Evolutionary conservation across 2,329 filamentous ascomycete genomes (phyloP), one percentile per base, ranked within the genome.

Genomic region (Alternaria brassicicola): DNA sequence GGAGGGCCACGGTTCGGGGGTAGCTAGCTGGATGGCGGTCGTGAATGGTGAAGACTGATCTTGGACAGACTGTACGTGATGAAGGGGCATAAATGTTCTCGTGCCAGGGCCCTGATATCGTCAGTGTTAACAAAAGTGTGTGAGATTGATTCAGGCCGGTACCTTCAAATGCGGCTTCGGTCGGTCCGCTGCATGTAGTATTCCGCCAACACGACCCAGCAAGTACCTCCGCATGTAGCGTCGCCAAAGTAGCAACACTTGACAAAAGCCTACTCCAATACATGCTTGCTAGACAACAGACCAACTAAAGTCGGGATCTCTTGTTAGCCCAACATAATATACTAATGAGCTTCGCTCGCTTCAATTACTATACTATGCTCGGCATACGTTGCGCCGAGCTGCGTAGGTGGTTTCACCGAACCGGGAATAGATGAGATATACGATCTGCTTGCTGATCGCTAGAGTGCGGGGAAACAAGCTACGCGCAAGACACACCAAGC

Each of bases 31-130:
- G 46, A 25, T 61, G 52, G 2, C 35, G 21, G 71, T 45, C 78
- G 4, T 65, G 66, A 1, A 76, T 68, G 3, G 76, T 77, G 4
- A 83, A 76, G 19, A 82, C 76, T 15, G 73, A 78, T 41, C 72
- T 72, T 1, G 86, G 86, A 3, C 70, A 66, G 3, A 86, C 79
- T 4, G 72, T 83, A 33, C 86, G 78, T 2, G 83, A 83, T 6
- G 76, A 54, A 0, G 86, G 85, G 1, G 86, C 82, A 63, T 82
- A 86, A 47, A 85, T 88, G 64, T 86, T 83, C 1, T 78, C 71
- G 30, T 88, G 82, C 86, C 86, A 88, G 15, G 75, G 73, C 1
- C 86, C 86, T 2, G 5, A 2, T 17, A 1, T 12, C 25, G 48
- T 30, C 3, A 21, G 39, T 8, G 19, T 33, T n/a, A 21, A 30